Conservation (phyloP, 306 rosid genomes). For the Vicia sativa region DNA sequence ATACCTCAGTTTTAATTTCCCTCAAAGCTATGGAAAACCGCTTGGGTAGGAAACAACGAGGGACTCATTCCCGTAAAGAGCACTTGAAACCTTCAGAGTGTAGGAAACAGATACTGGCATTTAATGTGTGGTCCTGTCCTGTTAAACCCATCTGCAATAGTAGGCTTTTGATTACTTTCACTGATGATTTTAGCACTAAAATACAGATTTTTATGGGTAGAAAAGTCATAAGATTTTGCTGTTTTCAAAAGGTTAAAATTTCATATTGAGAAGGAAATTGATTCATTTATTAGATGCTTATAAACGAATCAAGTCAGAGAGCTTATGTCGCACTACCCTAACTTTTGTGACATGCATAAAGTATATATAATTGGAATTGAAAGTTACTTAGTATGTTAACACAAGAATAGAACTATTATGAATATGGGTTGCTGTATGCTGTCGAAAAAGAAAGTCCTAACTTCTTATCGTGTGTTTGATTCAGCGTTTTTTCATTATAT, state of each 20-base stretch:
- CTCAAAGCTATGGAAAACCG: too few relatives aligned
- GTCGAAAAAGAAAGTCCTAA: not conserved
- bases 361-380: too few relatives aligned
- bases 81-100: too few relatives aligned
- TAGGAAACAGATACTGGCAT: too few relatives aligned
- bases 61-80: too few relatives aligned
- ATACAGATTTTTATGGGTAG: not conserved
- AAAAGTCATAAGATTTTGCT: not conserved
- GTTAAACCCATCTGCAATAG: not conserved
- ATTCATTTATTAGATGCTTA: not conserved
- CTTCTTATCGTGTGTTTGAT: not conserved
- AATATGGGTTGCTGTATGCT: constrained; percentile 2
- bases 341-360: too few relatives aligned
- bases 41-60: too few relatives aligned
- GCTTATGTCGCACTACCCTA: not conserved
- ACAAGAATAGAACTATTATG: not conserved
- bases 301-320: not conserved
- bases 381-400: too few relatives aligned
- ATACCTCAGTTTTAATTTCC: too few relatives aligned
- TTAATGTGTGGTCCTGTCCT: not conserved
- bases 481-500: too few relatives aligned
- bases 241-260: not conserved
- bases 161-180: not conserved
- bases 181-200: not conserved
- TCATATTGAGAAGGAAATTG: not conserved